phyloP scores from a whole-genome alignment of 352 stramenopile species.

The Phytopythium kandeliae region DNA sequence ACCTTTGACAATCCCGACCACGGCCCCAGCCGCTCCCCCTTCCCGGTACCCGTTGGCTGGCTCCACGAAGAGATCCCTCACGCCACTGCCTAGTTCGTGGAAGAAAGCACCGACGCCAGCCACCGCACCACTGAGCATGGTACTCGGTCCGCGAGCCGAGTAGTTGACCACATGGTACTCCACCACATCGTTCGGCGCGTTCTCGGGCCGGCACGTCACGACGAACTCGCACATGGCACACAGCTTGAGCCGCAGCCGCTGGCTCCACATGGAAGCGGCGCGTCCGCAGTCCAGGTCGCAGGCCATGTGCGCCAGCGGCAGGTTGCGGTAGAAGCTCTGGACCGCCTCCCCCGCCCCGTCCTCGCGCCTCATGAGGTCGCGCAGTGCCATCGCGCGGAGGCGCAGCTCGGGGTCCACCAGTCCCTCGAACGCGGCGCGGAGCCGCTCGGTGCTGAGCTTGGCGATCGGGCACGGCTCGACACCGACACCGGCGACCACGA shows the following conservation, averaged over 20 bases:
- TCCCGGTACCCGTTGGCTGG: slow-evolving; percentile 52
- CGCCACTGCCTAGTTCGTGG: slow-evolving; percentile 51
- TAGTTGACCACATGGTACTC: slow-evolving; percentile 66
- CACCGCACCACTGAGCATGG: slow-evolving; percentile 37
- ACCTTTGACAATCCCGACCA: slow-evolving; percentile 54
- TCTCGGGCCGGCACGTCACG: slow-evolving; percentile 34
- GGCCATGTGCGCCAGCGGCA: slow-evolving; percentile 85
- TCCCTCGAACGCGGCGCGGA: slow-evolving; percentile 69
- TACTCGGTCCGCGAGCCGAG: slow-evolving; percentile 44
- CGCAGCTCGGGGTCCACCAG: slow-evolving; percentile 50
- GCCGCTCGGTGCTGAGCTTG: slow-evolving; percentile 75
- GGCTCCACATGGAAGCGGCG: slow-evolving; percentile 50
- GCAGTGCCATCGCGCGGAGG: slow-evolving; percentile 39
- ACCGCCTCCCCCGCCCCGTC: slow-evolving; percentile 87
- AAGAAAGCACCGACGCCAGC: slow-evolving; percentile 52
- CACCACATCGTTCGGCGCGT: slow-evolving; percentile 38
- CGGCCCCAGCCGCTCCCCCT: slow-evolving; percentile 50
- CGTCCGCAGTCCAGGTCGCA: slow-evolving; percentile 41
- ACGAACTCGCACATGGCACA: slow-evolving; percentile 57
- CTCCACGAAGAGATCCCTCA: slow-evolving; percentile 64
- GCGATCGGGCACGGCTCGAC: slow-evolving; percentile 81
- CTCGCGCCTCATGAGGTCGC: slow-evolving; percentile 53
- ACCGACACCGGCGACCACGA: slow-evolving; percentile 75
- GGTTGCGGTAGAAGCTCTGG: slow-evolving; percentile 74
- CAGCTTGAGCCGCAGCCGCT: slow-evolving; percentile 43